phyloP scores from a whole-genome alignment of 2,329 filamentous ascomycete genomes.

The Geosmithia putterillii region DNA sequence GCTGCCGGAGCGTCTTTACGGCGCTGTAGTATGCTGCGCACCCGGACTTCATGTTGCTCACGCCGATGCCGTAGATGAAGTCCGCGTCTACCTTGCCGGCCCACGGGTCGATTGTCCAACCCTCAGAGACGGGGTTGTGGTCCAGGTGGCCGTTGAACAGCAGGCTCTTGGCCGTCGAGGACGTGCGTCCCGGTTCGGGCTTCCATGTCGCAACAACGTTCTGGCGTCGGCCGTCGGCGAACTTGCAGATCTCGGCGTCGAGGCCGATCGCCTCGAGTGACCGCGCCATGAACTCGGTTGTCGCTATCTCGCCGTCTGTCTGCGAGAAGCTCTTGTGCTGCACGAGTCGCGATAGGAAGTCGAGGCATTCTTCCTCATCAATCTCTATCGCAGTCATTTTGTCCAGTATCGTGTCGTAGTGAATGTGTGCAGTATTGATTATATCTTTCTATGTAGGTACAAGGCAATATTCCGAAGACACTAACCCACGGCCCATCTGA shows the following conservation, averaged over 20 bases:
- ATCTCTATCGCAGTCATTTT: constrained; percentile 6
- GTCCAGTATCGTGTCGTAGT: not conserved
- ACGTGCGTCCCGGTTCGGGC: constrained; percentile 2
- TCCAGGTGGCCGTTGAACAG: constrained; percentile 16
- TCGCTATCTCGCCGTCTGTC: constrained; percentile 12
- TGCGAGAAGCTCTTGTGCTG: constrained; percentile 15
- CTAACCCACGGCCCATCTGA: too few species aligned
- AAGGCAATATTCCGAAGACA: too few species aligned
- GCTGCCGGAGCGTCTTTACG: constrained; percentile 8
- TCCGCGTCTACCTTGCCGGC: constrained; percentile 13
- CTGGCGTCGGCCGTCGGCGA: constrained; percentile 10
- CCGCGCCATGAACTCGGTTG: constrained; percentile 9
- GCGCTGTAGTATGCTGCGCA: constrained; percentile 15
- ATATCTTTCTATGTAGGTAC: too few species aligned
- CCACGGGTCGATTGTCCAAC: constrained; percentile 16
- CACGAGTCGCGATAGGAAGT: constrained; percentile 10
- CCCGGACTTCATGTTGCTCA: constrained; percentile 4
- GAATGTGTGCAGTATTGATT: too few species aligned
- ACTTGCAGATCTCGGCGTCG: constrained; percentile 9
- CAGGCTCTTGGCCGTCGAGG: constrained; percentile 4
- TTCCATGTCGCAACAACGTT: constrained; percentile 11
- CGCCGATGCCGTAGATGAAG: constrained; percentile 7
- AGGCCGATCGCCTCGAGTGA: constrained; percentile 10
- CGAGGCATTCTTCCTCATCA: constrained; percentile 9
- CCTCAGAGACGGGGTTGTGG: constrained; percentile 14